Evolutionary conservation across 257 asterid genomes (phyloP).

Genomic region (Nicotiana otophora): DNA sequence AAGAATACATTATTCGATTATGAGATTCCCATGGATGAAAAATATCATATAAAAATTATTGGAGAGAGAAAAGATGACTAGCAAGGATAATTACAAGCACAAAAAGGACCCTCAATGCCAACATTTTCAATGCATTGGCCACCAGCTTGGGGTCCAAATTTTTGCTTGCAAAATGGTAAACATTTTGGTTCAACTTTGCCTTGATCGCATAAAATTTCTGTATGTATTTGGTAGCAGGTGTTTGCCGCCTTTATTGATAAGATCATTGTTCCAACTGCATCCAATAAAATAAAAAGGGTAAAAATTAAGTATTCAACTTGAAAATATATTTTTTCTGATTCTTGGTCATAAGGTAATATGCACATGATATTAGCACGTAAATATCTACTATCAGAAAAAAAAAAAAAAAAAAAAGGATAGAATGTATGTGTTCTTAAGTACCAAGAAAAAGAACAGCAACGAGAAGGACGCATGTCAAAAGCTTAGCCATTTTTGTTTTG

Average conservation of each 20-base stretch:
- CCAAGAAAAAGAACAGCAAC: background rate
- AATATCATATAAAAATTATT: background rate
- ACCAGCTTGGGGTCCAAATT: constrained; percentile 3
- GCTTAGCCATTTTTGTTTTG: background rate
- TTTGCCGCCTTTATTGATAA: background rate
- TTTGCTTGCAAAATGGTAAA: background rate
- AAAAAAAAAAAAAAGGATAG: too few relatives aligned
- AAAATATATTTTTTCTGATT: too few relatives aligned
- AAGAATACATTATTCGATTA: too few relatives aligned
- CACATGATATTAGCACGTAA: background rate
- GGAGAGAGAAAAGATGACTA: background rate
- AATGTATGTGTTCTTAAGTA: too few relatives aligned
- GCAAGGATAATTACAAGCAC: background rate
- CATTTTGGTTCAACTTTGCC: background rate
- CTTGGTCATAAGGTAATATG: too few relatives aligned
- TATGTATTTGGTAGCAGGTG: background rate
- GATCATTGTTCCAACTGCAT: background rate
- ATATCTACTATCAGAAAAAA: too few relatives aligned
- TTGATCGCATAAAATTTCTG: background rate
- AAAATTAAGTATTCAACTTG: background rate
- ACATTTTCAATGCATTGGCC: background rate
- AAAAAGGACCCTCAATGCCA: background rate
- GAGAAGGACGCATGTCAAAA: background rate
- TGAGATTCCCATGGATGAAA: too few relatives aligned
- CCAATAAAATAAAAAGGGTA: background rate